Evolutionary conservation across 345 rosid genomes (phyloP), one percentile per base, ranked within the genome.

Genomic region (Populus nigra): DNA sequence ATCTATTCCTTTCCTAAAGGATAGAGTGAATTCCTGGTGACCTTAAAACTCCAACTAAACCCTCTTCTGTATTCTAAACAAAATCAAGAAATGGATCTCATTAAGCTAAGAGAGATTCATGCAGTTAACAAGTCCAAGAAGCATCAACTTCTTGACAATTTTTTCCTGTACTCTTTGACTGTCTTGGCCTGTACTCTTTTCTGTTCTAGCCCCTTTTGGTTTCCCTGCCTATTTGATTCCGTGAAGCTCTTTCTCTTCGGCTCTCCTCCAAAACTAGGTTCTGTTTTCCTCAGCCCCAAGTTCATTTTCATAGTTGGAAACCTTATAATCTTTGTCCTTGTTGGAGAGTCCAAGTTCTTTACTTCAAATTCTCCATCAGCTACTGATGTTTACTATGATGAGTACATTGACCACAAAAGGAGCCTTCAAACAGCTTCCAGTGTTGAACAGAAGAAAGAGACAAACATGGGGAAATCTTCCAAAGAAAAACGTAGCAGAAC

Each of bases 301-400:
- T 71, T 80, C 36, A 72, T 88, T 77, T 91, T 91, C 84, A 5
- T 90, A 55, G 57, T 88, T 41, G 89, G 90, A 70, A 91, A 88
- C 84, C 81, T 90, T 25, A 91, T 91, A 11, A 81, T 90, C 72
- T 73, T 85, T 23, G 77, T 74, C 75, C 91, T 91, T 11, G 71
- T 88, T 3, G 73, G 86, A 49, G 88, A 88, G 75, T 88, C 90
- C 83, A 90, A 78, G 81, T 57, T 85, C 65, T 87, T 84, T 41
- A 77, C 84, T 76, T 70, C 93, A 33, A 76, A 70, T 43, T 47
- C 85, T 73, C 73, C 76, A 12, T 69, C 78, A 35, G 68, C 81
- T 49, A 70, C 75, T 43, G 80, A 76, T 31, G 77, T 57, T 59
- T 83, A 73, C 79, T 80, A 80, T 25, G 77, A 86, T 8, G 90